These are phyloP conservation scores for Sphagnum magellanicum DNA, from an alignment of 228 moss, liverwort and hornwort genomes.

Conservation along the genomic window DNA sequence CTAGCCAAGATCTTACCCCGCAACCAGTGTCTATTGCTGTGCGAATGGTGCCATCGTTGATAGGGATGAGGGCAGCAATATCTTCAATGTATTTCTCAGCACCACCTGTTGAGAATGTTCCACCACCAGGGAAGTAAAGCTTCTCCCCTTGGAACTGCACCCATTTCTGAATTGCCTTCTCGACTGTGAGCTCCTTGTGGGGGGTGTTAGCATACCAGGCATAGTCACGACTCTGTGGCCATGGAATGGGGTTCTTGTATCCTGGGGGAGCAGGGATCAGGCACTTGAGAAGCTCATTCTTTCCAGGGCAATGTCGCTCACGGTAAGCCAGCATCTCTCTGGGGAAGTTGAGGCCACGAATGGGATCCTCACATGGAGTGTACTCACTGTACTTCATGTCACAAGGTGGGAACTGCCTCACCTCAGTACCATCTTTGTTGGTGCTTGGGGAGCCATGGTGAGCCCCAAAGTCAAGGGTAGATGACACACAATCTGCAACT, in stretches of 20 bases:
- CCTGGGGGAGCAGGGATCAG: slow-evolving; percentile 77
- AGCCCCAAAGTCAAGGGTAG: slow-evolving; percentile 56
- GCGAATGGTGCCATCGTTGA: slow-evolving; percentile 73
- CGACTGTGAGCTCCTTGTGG: slow-evolving; percentile 82
- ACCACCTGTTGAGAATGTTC: slow-evolving; percentile 87
- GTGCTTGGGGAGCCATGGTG: slow-evolving; percentile 48
- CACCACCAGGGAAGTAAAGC: slow-evolving; percentile 89
- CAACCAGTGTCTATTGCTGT: slow-evolving; percentile 95
- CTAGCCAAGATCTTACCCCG: slow-evolving; percentile 38
- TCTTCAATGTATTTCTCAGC: slow-evolving; percentile 83
- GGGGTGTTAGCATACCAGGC: slow-evolving; percentile 86
- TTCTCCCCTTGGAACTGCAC: slow-evolving; percentile 74
- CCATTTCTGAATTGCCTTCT: slow-evolving; percentile 98
- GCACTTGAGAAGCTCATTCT: slow-evolving; percentile 56
- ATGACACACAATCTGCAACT: slow-evolving; percentile 6
- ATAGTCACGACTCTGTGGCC: slow-evolving; percentile 70
- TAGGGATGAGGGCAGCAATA: slow-evolving; percentile 72
- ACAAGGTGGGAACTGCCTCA: slow-evolving; percentile 46
- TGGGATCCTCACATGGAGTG: slow-evolving; percentile 71
- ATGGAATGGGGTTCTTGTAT: slow-evolving; percentile 70
- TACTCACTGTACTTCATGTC: slow-evolving; percentile 73
- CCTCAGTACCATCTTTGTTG: slow-evolving; percentile 25
- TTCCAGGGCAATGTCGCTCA: slow-evolving; percentile 72
- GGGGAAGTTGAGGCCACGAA: slow-evolving; percentile 50
- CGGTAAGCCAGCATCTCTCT: slow-evolving; percentile 56